phyloP scores from a whole-genome alignment of 1,139 yeast species.

The Starmera stellimalicola region DNA sequence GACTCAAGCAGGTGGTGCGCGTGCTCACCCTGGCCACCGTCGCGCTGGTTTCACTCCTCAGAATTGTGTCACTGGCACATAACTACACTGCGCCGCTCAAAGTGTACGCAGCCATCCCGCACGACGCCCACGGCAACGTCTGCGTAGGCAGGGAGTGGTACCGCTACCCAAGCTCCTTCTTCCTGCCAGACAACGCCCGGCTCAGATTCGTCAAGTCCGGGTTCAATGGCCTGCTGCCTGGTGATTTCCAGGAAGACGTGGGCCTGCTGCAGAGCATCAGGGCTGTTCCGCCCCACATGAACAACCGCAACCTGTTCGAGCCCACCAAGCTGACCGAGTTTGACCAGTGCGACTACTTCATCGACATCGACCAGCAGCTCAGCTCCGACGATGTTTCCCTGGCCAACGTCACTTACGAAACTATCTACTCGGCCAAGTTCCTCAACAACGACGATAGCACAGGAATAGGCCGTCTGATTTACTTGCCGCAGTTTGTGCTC shows the following conservation, averaged over 20 bases:
- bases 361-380: conserved; percentile 41
- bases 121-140: conserved; percentile 35
- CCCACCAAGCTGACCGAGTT: conserved; percentile 33
- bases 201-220: conserved; percentile 65
- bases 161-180: conserved; percentile 82
- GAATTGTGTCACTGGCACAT: conserved; percentile 38
- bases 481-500: conserved; percentile 30
- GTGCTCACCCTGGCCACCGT: conserved; percentile 5
- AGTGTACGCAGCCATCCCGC: conserved; percentile 28
- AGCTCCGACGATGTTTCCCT: conserved; percentile 26
- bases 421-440: conserved; percentile 33
- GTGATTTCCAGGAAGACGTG: conserved; percentile 47
- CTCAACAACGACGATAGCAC: conserved; percentile 38
- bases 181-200: conserved; percentile 53
- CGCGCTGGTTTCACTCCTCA: conserved; percentile 20
- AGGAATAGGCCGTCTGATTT: conserved; percentile 39
- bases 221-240: conserved; percentile 82
- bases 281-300: conserved; percentile 53
- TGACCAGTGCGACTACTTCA: conserved; percentile 43
- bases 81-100: conserved; percentile 56
- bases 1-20: background rate
- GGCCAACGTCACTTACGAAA: conserved; percentile 29
- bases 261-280: conserved; percentile 26
- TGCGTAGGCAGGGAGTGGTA: conserved; percentile 96
- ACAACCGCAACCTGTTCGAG: conserved; percentile 57